Conservation (phyloP, 768 basidiomycete species). For the Boletellus sp. region DNA sequence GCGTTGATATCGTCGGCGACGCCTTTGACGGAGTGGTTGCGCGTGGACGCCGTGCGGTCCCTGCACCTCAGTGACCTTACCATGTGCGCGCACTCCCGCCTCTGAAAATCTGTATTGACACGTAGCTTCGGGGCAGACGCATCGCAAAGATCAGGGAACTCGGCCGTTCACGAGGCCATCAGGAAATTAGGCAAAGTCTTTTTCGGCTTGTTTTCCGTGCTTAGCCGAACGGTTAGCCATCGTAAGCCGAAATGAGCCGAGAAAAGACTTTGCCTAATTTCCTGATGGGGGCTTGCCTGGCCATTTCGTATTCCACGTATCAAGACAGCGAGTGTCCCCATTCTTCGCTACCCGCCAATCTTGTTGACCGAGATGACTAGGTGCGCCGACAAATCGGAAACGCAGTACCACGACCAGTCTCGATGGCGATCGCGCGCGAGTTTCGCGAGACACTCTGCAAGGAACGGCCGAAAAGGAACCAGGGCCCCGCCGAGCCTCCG, state of each 20-base stretch:
- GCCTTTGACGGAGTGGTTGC: too few relatives aligned
- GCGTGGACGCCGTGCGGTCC: too few relatives aligned
- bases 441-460: conserved; percentile 50
- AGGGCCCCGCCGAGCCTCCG: conserved; percentile 13
- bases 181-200: too few relatives aligned
- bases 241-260: too few relatives aligned
- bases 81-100: conserved; percentile 39
- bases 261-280: too few relatives aligned
- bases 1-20: too few relatives aligned
- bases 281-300: conserved; percentile 86
- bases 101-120: background rate
- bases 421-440: conserved; percentile 60
- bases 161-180: conserved; percentile 77
- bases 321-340: conserved; percentile 48
- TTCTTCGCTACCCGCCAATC: background rate
- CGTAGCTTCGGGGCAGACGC: conserved; percentile 51
- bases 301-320: conserved; percentile 62
- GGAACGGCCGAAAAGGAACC: conserved; percentile 42
- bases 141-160: conserved; percentile 74
- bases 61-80: too few relatives aligned
- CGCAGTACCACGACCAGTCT: conserved; percentile 68
- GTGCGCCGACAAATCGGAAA: conserved; percentile 83
- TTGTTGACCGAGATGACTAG: conserved; percentile 33
- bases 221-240: too few relatives aligned
- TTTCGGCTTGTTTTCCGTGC: too few relatives aligned